phyloP scores from a whole-genome alignment of 2,329 filamentous ascomycete genomes.

The Aspergillus puulaauensis region DNA sequence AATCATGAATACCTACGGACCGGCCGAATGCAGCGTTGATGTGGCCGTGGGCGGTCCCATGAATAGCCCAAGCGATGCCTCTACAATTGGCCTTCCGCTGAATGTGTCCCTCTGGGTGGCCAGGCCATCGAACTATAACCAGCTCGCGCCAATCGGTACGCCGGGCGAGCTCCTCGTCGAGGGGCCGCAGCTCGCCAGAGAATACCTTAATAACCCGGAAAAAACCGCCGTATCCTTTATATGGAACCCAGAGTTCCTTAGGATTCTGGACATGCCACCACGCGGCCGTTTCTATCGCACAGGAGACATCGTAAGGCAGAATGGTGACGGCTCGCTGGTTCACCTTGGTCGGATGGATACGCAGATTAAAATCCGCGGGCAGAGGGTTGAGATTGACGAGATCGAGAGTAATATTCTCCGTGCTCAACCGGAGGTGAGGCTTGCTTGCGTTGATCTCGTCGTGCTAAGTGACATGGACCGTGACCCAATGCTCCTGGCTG shows the following conservation, averaged over 20 bases:
- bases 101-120: not conserved
- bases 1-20: not conserved
- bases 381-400: conserved; percentile 6
- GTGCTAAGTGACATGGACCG: not conserved
- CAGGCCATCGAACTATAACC: not conserved
- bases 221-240: conserved; percentile 18
- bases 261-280: not conserved
- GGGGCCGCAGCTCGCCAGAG: not conserved
- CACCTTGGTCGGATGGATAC: conserved; percentile 7
- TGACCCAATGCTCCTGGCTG: not conserved
- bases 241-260: conserved; percentile 12
- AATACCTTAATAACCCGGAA: not conserved
- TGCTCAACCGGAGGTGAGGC: not conserved
- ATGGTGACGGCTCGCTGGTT: not conserved
- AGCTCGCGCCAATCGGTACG: not conserved
- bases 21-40: not conserved
- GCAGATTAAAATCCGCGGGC: conserved; percentile 7
- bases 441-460: not conserved
- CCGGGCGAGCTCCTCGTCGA: not conserved
- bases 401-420: not conserved
- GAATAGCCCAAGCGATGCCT: not conserved
- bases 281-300: conserved; percentile 43
- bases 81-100: not conserved
- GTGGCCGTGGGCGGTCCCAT: not conserved
- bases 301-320: conserved; percentile 1